Base-by-base conservation (phyloP, 305 asterid species). In the Fraxinus xanthoxyloides region DNA sequence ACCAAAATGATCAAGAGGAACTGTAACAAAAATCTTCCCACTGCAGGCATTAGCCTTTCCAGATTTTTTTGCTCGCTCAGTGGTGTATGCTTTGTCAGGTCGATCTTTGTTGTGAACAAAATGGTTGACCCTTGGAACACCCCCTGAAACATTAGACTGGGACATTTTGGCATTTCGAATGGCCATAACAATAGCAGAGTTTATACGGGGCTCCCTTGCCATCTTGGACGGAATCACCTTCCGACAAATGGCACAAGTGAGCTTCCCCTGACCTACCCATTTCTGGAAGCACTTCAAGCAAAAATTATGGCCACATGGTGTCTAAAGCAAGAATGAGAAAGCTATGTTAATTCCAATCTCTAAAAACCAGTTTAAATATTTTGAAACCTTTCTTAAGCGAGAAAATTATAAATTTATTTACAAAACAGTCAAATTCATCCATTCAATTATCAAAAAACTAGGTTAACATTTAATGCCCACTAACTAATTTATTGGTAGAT, bases 31-130 rank as follows among this genome's bases (percentile, higher is more conserved):
- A 48, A 95, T 95, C 88, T 91, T 95, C 74, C 99, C 98, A 82
- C 97, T 93, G 81, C 93, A 90, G 3, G 99, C 99, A 89, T 95
- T 95, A 15, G 98, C 97, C 90, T 93, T 95, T 36, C 99, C 99
- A 75, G 97, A 10, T 83, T 87, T 93, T 82, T 89, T 86, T 10
- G 99, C 99, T 24, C 98, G 89, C 51, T 93, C 97, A 0, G 99
- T 93, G 19, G 95, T 92, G 78, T 90, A 95, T 34, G 98, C 98
- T 85, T 93, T 92, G 86, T 95, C 97, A 0, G 99, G 99, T 80
- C 99, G 91, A 46, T 91, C 92, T 84, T 93, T 94, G 83, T 95
- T 92, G 88, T 90, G 97, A 79, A 93, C 86, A 34, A 90, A 87
- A 80, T 91, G 97, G 69, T 81, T 28, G 31, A 74, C 81, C 84